Evolutionary conservation across 2,329 filamentous ascomycete genomes (phyloP).

Genomic region (Knufia petricola): DNA sequence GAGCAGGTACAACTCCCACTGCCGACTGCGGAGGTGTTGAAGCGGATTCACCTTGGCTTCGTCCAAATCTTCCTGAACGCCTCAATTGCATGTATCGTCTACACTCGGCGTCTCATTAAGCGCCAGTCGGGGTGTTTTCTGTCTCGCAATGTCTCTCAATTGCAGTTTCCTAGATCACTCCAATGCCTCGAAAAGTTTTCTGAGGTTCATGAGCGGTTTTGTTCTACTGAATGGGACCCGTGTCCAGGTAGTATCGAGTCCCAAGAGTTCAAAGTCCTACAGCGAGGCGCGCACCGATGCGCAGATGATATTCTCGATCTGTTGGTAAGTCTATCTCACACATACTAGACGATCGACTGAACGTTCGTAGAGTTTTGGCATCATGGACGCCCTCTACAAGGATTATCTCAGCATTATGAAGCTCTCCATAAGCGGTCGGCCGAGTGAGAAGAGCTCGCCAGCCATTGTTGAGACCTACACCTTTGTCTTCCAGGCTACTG

Average conservation of each 20-base stretch:
- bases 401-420: slow-evolving; percentile 38
- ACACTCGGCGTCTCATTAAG: slow-evolving; percentile 18
- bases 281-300: slow-evolving; percentile 31
- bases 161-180: slow-evolving; percentile 4
- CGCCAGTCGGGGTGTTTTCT: slow-evolving; percentile 16
- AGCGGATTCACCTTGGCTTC: background rate
- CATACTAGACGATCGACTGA: slow-evolving; percentile 19
- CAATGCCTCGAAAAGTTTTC: slow-evolving; percentile 13
- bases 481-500: slow-evolving; percentile 38
- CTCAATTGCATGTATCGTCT: slow-evolving; percentile 18
- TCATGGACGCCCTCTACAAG: slow-evolving; percentile 37
- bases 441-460: slow-evolving; percentile 22
- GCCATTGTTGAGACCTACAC: slow-evolving; percentile 42
- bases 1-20: background rate
- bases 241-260: background rate
- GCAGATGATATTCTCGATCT: slow-evolving; percentile 39
- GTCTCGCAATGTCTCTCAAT: slow-evolving; percentile 16
- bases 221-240: background rate
- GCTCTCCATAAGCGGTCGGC: slow-evolving; percentile 36
- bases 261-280: slow-evolving; percentile 33
- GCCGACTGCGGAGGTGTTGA: background rate
- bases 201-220: slow-evolving; percentile 23
- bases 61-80: slow-evolving; percentile 21
- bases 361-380: slow-evolving; percentile 38
- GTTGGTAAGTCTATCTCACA: slow-evolving; percentile 30